A percentile compares a stretch with the other conserved stretches of the same genome.
Conservation (phyloP, 306 rosid genomes). For the Betula pendula region DNA sequence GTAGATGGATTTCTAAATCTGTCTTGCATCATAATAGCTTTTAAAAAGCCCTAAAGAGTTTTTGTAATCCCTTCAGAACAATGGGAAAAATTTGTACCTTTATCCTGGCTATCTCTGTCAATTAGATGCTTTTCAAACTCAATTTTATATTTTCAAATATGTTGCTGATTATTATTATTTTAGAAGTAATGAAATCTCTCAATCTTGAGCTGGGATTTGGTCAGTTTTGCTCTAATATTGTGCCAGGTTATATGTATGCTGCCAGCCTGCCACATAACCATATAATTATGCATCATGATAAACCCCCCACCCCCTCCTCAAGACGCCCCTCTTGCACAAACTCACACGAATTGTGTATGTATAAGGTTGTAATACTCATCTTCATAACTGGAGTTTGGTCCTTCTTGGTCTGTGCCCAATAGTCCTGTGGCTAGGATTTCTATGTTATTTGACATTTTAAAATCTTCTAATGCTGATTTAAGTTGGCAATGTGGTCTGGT, state of each 20-base stretch:
- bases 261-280: no score
- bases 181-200: no score
- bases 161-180: no score
- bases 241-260: slow-evolving; percentile 1
- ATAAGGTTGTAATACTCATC: not conserved
- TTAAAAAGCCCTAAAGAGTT: no score
- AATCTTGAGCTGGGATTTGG: slow-evolving; percentile 17
- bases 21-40: no score
- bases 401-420: not conserved
- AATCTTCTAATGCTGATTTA: not conserved
- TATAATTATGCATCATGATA: no score
- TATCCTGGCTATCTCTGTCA: no score
- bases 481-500: not conserved
- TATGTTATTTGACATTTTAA: not conserved
- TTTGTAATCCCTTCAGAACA: no score
- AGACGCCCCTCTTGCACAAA: not conserved
- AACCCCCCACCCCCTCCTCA: not conserved
- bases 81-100: no score
- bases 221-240: slow-evolving; percentile 4
- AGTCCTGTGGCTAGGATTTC: not conserved
- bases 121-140: no score
- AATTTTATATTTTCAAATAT: no score
- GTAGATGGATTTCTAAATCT: no score
- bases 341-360: not conserved
- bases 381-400: not conserved